These are phyloP conservation scores for Candida broadrunensis DNA, from an alignment of 805 yeast species.

Conservation along the genomic window DNA sequence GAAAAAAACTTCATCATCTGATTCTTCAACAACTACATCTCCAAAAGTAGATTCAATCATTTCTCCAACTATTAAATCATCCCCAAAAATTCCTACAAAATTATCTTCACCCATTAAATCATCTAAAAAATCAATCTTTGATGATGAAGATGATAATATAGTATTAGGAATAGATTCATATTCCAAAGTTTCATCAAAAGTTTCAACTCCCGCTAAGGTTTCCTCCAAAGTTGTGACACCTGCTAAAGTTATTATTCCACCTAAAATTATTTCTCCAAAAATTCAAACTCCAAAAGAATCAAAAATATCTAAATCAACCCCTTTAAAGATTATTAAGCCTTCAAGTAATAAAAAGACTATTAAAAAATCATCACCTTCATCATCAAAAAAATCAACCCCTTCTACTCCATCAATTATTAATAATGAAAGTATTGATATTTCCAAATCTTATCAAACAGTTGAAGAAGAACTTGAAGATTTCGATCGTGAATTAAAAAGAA, in stretches of 20 bases:
- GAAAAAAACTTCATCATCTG: constrained; percentile 1
- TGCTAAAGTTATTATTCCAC: background rate
- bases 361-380: constrained; percentile 1
- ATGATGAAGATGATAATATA: constrained; percentile 2
- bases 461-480: constrained; percentile 23
- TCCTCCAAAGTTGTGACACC: constrained; percentile 5
- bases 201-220: constrained; percentile 1
- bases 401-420: background rate
- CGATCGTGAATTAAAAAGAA: constrained; percentile 17
- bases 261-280: background rate
- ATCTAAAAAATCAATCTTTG: constrained; percentile 4
- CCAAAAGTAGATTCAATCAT: background rate
- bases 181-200: background rate
- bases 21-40: background rate
- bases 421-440: background rate
- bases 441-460: constrained; percentile 8
- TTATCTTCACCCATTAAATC: background rate
- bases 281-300: background rate
- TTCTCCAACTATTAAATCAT: background rate
- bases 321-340: background rate
- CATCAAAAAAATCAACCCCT: background rate
- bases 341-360: background rate
- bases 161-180: background rate
- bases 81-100: background rate
- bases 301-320: background rate